Evolutionary conservation across 495 filamentous ascomycete genomes (phyloP), one percentile per base, ranked within the genome.

Genomic region (Aspergillus bertholletiae): DNA sequence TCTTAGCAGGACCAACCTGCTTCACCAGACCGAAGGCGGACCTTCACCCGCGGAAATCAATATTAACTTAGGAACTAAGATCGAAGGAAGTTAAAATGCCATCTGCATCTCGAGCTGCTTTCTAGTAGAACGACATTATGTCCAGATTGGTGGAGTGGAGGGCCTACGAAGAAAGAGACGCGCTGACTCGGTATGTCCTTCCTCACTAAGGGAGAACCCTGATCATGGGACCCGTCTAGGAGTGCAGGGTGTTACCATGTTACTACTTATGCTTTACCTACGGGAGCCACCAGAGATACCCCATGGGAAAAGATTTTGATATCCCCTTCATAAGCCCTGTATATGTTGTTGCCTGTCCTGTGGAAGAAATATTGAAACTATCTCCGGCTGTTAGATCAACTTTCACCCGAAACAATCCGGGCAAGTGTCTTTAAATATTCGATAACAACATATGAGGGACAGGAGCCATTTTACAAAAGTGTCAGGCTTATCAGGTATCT

Each of bases 101-200:
- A 51, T 69, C 30, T 66, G 55, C 41, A 39, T 49, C 20, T 13
- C 30, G n/a, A 24, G 28, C 37, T 43, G 48, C 12, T 30, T 40
- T 7, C 35, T 52, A 13, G 18, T 13, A n/a, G 18, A 18, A 15
- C 54, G 43, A 40, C 53, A 34, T 18, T 27, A 15, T 18, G 28
- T 3, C 2, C 24, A 28, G 18, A 23, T 21, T 23, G 27, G 41
- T 11, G 35, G 34, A n/a, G 22, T 18, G n/a, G 1, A 18, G 7
- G 39, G 8, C 1, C 11, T 20, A 8, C 2, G 46, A 7, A 60
- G 60, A 56, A 73, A 70, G 46, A 53, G 65, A 20, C 61, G 67
- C 35, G 61, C 68, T 44, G 52, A 60, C 21, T 69, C 63, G 23
- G 69, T 70, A 62, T 56, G 63, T 64, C 46, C 35, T 41, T 21